Evolutionary conservation across 352 stramenopile genomes (phyloP), one percentile per base, ranked within the genome.

Genomic region (Lagenidium sp.): DNA sequence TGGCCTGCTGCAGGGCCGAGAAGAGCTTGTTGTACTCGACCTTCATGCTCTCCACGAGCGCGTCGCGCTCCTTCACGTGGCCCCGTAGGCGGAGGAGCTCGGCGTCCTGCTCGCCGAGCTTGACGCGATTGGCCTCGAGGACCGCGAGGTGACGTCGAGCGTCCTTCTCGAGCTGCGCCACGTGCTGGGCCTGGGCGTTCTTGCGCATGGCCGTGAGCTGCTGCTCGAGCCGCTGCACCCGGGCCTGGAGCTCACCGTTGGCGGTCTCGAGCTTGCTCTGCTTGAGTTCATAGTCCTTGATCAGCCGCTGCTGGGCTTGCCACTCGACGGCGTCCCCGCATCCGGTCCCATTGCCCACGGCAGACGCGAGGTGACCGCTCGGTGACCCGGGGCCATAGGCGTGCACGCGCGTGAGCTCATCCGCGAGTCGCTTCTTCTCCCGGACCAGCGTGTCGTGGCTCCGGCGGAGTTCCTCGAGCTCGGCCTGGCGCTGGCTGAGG

Each of bases 21-120:
- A 90, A 90, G 11, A 90, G 41, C 28, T 70, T 82, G 41, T 74
- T 68, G 51, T 90, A 90, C 46, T 90, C 77, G 30, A 75, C 59
- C 26, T 73, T 79, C 75, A 83, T 87, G 20, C 63, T 55, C 12
- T 67, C 53, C 21, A 82, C 62, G n/a, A 61, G 44, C 6, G 30
- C 30, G 10, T 82, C 69, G 12, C 67, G 64, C 44, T 83, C 69
- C 47, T 82, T 85, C 10, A 85, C 36, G 2, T 45, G 31, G 3
- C 55, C 64, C 32, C 71, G 66, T 4, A 59, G 76, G 11, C 74
- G 66, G 28, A 86, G 24, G 20, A 84, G 44, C 34, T 84, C 74
- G 4, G 63, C 50, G 7, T 84, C 73, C 11, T 48, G 60, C 13
- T 82, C 68, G 0, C 22, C 29, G 16, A 75, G 29, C 24, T 44